These are phyloP conservation scores for Hanseniaspora lindneri DNA, from an alignment of 805 yeast species.

Conservation along the genomic window DNA sequence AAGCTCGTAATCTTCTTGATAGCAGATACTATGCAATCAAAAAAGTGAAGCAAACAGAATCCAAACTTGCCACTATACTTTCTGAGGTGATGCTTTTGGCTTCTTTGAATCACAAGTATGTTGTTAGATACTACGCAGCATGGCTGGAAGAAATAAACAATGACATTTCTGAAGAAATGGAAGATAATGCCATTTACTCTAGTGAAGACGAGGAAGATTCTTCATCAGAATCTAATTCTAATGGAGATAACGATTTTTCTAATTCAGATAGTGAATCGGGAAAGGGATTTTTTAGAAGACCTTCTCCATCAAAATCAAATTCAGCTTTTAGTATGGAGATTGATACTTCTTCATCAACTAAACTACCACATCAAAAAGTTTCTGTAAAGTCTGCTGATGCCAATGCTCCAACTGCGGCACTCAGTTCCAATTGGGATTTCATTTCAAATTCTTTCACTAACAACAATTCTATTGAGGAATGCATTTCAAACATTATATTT, in stretches of 20 bases:
- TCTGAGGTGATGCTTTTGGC: slow-evolving; percentile 89
- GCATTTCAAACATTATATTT: slow-evolving; percentile 14
- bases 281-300: slow-evolving; percentile 21
- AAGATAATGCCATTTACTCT: slow-evolving; percentile 25
- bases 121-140: slow-evolving; percentile 91
- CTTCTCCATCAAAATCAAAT: slow-evolving; percentile 27
- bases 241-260: slow-evolving; percentile 29
- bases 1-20: slow-evolving; percentile 83
- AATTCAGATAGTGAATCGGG: slow-evolving; percentile 22
- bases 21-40: slow-evolving; percentile 93
- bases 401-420: background rate
- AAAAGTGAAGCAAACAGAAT: slow-evolving; percentile 72
- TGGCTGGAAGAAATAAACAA: slow-evolving; percentile 72
- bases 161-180: slow-evolving; percentile 29
- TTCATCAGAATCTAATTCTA: slow-evolving; percentile 28
- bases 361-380: background rate
- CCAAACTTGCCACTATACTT: slow-evolving; percentile 65
- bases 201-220: background rate
- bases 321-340: slow-evolving; percentile 20
- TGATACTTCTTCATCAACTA: background rate
- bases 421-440: slow-evolving; percentile 43
- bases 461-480: slow-evolving; percentile 9
- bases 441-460: slow-evolving; percentile 47
- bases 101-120: slow-evolving; percentile 85
- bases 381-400: background rate